Conservation (phyloP, 192 early-diverging fungal species). For the Podila epigama region DNA sequence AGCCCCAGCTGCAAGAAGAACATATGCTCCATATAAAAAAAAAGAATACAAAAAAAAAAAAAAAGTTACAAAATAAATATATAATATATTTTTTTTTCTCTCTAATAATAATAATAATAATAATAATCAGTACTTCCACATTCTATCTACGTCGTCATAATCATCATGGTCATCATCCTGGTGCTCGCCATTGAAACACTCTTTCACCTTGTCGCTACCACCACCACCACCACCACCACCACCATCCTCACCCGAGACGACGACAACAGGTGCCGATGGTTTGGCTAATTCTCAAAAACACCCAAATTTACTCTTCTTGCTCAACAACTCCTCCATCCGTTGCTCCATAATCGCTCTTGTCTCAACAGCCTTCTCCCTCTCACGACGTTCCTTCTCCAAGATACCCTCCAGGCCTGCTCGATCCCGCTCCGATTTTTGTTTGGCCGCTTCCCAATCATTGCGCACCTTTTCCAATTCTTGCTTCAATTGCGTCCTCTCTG, state of each 20-base stretch:
- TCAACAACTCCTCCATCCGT: slow-evolving; percentile 63
- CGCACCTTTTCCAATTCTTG: slow-evolving; percentile 50
- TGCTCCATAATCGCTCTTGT: slow-evolving; percentile 55
- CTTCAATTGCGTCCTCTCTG: slow-evolving; percentile 43
- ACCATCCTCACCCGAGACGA: not conserved
- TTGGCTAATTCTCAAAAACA: slow-evolving; percentile 56
- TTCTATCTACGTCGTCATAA: no score
- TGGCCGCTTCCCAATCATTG: slow-evolving; percentile 44
- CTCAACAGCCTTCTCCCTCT: slow-evolving; percentile 61
- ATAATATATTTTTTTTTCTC: not conserved
- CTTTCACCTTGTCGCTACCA: no score
- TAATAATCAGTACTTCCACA: not conserved
- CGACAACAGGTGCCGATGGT: not conserved
- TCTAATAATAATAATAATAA: not conserved
- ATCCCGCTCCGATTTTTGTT: slow-evolving; percentile 48
- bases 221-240: no score
- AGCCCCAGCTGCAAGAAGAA: no score
- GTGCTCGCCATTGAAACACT: no score
- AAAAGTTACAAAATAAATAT: slow-evolving; percentile 1
- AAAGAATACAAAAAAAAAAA: not conserved
- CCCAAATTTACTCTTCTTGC: slow-evolving; percentile 62
- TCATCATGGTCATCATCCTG: no score
- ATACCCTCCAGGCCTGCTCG: slow-evolving; percentile 42
- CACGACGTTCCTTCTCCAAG: slow-evolving; percentile 51
- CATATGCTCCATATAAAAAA: no score